phyloP scores from a whole-genome alignment of 2,329 filamentous ascomycete species.

The Fusarium odoratissimum region DNA sequence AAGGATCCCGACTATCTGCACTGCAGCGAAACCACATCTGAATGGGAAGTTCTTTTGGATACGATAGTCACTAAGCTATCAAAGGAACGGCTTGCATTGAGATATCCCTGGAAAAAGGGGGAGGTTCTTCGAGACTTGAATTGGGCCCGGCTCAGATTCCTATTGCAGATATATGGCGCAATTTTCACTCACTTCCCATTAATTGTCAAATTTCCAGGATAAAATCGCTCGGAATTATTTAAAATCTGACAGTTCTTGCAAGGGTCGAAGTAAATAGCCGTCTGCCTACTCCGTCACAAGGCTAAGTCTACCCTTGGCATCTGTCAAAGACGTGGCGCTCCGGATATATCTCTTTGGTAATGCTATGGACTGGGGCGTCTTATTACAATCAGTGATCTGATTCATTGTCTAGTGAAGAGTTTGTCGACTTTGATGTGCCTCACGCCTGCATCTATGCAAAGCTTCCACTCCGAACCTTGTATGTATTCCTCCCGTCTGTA shows the following conservation, averaged over 20 bases:
- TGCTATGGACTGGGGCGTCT: conserved; percentile 2
- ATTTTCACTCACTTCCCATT: not conserved
- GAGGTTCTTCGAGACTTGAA: not conserved
- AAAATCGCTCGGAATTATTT: not conserved
- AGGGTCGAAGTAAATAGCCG: not conserved
- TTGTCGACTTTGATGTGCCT: conserved; percentile 17
- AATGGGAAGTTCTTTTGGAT: not conserved
- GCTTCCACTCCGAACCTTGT: conserved; percentile 12
- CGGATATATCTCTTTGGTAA: not conserved
- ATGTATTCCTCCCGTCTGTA: conserved; percentile 8
- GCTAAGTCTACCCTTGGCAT: not conserved
- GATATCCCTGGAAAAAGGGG: not conserved
- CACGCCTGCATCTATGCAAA: conserved; percentile 13
- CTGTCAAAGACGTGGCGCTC: conserved; percentile 4
- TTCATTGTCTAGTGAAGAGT: not conserved
- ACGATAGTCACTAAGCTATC: conserved; percentile 2
- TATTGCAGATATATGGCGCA: conserved; percentile 22
- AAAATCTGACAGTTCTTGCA: not conserved
- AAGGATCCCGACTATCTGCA: not conserved
- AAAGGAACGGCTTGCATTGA: conserved; percentile 15
- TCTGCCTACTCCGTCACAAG: not conserved
- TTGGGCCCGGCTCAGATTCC: conserved; percentile 20
- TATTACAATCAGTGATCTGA: conserved; percentile 27
- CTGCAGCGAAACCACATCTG: not conserved
- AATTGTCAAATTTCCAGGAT: conserved; percentile 6